Base-by-base conservation (phyloP, 2,329 filamentous ascomycete genomes). In the Diaporthe caulivora region DNA sequence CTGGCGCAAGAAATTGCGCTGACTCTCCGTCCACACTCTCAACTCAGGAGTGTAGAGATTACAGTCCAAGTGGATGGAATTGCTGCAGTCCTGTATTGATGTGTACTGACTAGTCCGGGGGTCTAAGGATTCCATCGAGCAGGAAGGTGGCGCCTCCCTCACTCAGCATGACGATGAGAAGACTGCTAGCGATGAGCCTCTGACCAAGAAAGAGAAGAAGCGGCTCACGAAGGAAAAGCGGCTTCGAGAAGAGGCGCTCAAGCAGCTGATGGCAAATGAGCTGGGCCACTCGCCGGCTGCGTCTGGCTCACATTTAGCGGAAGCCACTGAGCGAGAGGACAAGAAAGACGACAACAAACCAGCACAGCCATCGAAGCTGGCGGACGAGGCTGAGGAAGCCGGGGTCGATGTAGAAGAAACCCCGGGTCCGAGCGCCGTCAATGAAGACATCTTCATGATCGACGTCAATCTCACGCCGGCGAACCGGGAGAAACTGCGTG, bases 391-490 rank as follows among this genome's bases (percentile, higher is more conserved):
- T 44, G 47, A 69, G 54, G 29, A 75, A n/a, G 60, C 49, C 15
- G 54, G 18, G 13, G 17, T 21, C 24, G 18, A 34, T 26, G 26
- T 37, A 29, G 31, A 69, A 42, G 60, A 44, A n/a, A 71, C 74
- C 42, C 58, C 64, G 24, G 71, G 26, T 29, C 31, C 70, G 17
- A 40, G 37, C 37, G 26, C 53, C 31, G 34, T 44, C 31, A 49
- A n/a, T 60, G 69, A 70, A 13, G 72, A 74, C 29, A 24, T 79
- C 64, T 79, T 79, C 73, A 72, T 76, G 17, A 75, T 80, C 60
- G 79, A 80, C 57, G 76, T 75, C 21, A 78, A 78, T n/a, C 75
- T 77, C n/a, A 78, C 77, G 8, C 73, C 72, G 2, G 71, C 77
- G 44, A 72, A 78, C 70, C 71, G 72, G 15, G 34, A 37, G 67